Conservation (phyloP, 768 basidiomycete species). For the Serendipita indica region DNA sequence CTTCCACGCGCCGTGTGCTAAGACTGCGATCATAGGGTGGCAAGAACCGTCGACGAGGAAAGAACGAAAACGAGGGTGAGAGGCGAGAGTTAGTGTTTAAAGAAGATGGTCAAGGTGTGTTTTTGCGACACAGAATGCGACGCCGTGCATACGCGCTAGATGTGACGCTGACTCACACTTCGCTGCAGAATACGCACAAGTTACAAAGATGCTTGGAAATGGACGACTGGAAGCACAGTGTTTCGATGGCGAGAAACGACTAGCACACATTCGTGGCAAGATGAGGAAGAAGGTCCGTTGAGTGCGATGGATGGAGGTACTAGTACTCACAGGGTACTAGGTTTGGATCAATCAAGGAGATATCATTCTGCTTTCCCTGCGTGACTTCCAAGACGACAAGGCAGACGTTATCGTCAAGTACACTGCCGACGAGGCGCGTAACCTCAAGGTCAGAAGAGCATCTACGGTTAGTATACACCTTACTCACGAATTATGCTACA, state of each 20-base stretch:
- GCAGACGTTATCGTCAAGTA: conserved; percentile 99
- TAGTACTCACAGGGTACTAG: conserved; percentile 27
- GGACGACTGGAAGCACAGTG: conserved; percentile 91
- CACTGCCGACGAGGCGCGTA: conserved; percentile 87
- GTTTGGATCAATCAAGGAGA: conserved; percentile 99
- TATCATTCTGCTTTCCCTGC: conserved; percentile 83
- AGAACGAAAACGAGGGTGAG: conserved; percentile 98
- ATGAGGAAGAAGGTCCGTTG: conserved; percentile 96
- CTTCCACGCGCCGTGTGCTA: neutral
- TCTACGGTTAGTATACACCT: neutral
- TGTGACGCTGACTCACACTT: neutral
- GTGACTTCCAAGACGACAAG: conserved; percentile 98
- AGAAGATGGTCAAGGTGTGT: conserved; percentile 78
- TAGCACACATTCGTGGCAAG: conserved; percentile 97
- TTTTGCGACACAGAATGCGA: too few species aligned
- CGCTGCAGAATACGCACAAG: conserved; percentile 82
- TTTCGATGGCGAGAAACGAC: conserved; percentile 94
- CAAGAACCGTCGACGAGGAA: conserved; percentile 98
- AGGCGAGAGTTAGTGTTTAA: conserved; percentile 98
- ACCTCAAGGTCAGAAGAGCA: conserved; percentile 21
- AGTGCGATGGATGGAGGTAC: neutral
- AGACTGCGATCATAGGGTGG: conserved; percentile 52
- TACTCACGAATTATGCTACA: conserved; percentile 41
- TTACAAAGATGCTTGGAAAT: conserved; percentile 96
- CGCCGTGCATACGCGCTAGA: neutral